These are phyloP conservation scores for slime mould (Dictyostelium discoideum) DNA, from an alignment of 78 protist species.

Conservation along the genomic window DNA sequence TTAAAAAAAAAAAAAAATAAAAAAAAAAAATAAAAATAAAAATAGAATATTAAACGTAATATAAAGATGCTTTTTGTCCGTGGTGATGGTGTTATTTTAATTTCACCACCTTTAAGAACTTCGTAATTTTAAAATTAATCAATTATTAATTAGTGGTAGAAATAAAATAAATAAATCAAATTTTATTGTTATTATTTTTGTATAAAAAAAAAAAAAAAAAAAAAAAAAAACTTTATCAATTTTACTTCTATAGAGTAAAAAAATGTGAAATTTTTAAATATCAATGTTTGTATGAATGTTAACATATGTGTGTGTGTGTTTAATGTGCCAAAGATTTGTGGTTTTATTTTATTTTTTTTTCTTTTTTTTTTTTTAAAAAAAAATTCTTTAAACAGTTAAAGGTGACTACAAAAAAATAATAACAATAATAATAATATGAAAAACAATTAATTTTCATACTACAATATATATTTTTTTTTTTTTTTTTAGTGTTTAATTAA, in stretches of 20 bases:
- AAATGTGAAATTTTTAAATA: too few relatives aligned
- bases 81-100: slow-evolving; percentile 97
- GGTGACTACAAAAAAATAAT: background rate
- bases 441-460: background rate
- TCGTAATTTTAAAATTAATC: slow-evolving; percentile 5
- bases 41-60: slow-evolving; percentile 86
- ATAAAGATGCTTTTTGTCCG: slow-evolving; percentile 96
- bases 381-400: background rate
- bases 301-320: background rate
- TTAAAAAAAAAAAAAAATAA: too few relatives aligned
- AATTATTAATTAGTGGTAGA: background rate
- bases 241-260: background rate
- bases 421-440: background rate
- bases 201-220: too few relatives aligned
- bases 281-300: background rate
- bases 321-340: background rate
- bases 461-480: too few relatives aligned
- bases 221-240: background rate
- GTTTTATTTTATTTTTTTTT: too few relatives aligned
- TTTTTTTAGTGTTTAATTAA: too few relatives aligned
- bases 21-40: background rate
- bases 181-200: background rate
- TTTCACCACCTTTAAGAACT: slow-evolving; percentile 94
- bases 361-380: too few relatives aligned
- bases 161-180: background rate